Conservation (phyloP, 805 yeast species). For the Lachancea thermotolerans region DNA sequence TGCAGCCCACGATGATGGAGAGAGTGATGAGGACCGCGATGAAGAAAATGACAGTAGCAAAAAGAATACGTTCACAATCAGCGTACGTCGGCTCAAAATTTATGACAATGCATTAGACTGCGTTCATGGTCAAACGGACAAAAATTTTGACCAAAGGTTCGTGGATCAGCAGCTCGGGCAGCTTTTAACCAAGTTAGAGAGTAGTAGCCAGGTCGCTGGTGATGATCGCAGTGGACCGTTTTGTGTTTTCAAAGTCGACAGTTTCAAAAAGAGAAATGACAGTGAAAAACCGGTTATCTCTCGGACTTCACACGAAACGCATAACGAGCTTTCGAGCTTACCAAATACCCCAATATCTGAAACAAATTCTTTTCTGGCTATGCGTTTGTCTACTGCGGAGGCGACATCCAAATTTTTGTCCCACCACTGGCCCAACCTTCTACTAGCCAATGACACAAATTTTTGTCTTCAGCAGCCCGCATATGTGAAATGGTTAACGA, state of each 20-base stretch:
- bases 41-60: background rate
- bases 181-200: conserved; percentile 2
- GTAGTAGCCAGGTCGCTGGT: background rate
- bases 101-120: conserved; percentile 24
- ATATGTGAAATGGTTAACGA: conserved; percentile 6
- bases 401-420: background rate
- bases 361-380: background rate
- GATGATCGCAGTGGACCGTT: conserved; percentile 5
- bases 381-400: background rate
- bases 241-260: background rate
- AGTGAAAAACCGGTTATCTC: no score
- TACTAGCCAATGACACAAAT: conserved; percentile 2
- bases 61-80: conserved; percentile 19
- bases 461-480: conserved; percentile 8
- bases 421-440: conserved; percentile 3
- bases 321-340: background rate
- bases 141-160: conserved; percentile 16
- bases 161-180: conserved; percentile 14
- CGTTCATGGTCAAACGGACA: conserved; percentile 15
- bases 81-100: conserved; percentile 27
- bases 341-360: conserved; percentile 8
- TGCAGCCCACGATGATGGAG: background rate
- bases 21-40: background rate
- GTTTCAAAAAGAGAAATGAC: background rate
- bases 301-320: no score